These are phyloP conservation scores for Dissoconium aciculare DNA, from an alignment of 2,329 filamentous ascomycete genomes.

Conservation along the genomic window DNA sequence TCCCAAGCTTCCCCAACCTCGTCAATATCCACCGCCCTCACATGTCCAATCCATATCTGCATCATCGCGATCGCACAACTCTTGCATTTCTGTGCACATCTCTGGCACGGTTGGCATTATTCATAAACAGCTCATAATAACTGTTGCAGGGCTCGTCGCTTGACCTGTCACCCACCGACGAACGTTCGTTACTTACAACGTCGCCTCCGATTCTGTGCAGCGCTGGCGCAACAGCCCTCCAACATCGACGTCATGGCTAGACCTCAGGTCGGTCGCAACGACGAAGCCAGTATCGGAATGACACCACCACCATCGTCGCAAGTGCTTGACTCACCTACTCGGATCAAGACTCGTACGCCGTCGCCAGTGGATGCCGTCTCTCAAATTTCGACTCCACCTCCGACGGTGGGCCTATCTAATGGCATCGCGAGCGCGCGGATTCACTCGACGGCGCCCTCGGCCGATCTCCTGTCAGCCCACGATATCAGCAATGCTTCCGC, in stretches of 20 bases:
- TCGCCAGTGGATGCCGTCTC: conserved; percentile 33
- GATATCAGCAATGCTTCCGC: conserved; percentile 39
- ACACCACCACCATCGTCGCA: conserved; percentile 52
- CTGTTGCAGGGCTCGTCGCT: no score
- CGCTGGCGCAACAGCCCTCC: conserved; percentile 6
- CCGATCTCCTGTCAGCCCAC: conserved; percentile 28
- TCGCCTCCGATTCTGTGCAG: conserved; percentile 12
- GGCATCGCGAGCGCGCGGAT: not conserved
- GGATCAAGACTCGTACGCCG: conserved; percentile 33
- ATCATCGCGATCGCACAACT: no score
- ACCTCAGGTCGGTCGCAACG: conserved; percentile 11
- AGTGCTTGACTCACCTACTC: conserved; percentile 23
- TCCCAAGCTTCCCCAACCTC: no score
- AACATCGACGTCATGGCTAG: conserved; percentile 27
- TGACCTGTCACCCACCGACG: not conserved
- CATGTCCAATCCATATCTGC: no score
- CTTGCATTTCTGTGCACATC: no score
- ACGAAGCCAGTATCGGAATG: conserved; percentile 28
- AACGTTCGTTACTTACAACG: not conserved
- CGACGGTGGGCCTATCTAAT: conserved; percentile 23
- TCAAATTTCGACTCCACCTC: conserved; percentile 36
- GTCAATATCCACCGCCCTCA: no score
- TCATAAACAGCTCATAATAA: no score
- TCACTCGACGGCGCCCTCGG: conserved; percentile 4
- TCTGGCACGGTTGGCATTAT: no score